phyloP scores from a whole-genome alignment of 2,329 filamentous ascomycete genomes.

The Alternaria consortialis region DNA sequence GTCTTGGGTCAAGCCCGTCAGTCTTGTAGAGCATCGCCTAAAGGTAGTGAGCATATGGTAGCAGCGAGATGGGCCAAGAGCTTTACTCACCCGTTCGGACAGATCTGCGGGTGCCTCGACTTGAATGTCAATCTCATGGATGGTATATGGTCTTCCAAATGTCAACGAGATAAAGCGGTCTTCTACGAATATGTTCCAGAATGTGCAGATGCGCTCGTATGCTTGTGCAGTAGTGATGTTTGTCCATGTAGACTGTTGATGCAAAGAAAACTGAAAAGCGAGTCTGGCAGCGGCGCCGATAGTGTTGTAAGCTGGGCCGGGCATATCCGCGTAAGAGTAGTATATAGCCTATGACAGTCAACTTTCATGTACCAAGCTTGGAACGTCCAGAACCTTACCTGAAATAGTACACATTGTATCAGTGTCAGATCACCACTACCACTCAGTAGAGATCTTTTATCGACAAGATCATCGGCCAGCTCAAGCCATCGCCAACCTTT shows the following conservation, averaged over 20 bases:
- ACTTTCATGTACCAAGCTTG: background rate
- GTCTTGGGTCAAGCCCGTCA: conserved; percentile 16
- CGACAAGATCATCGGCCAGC: conserved; percentile 39
- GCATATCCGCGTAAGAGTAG: conserved; percentile 35
- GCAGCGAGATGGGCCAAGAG: background rate
- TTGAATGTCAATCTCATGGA: conserved; percentile 40
- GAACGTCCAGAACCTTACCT: conserved; percentile 27
- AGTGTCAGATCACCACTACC: conserved; percentile 34
- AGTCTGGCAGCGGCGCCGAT: conserved; percentile 42
- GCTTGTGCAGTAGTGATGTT: conserved; percentile 23
- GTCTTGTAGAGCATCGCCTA: conserved; percentile 23
- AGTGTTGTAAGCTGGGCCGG: conserved; percentile 41
- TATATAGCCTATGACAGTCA: conserved; percentile 39
- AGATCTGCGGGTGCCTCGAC: conserved; percentile 33
- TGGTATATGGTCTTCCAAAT: conserved; percentile 42
- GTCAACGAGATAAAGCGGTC: conserved; percentile 44
- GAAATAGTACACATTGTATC: conserved; percentile 40
- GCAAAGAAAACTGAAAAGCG: conserved; percentile 40
- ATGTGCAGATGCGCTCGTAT: conserved; percentile 37
- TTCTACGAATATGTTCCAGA: conserved; percentile 41
- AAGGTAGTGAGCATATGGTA: background rate
- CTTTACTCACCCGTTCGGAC: conserved; percentile 28
- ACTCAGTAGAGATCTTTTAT: conserved; percentile 30
- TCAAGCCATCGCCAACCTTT: conserved; percentile 45
- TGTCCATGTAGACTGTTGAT: conserved; percentile 36